Evolutionary conservation across 2,329 filamentous ascomycete genomes (phyloP).

Genomic region (Sphaerostilbella broomeana): DNA sequence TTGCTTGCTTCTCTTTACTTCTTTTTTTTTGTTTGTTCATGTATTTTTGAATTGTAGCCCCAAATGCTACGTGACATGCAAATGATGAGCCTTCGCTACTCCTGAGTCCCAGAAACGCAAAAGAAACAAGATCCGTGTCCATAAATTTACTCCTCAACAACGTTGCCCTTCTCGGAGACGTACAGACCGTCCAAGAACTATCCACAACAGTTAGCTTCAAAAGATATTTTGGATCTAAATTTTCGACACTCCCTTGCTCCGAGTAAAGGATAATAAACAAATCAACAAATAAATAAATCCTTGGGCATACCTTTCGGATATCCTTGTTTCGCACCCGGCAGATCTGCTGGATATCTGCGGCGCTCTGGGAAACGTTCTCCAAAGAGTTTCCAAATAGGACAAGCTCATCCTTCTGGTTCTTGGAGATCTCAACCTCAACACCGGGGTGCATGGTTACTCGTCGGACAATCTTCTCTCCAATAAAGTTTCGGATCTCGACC

Average conservation of each 20-base stretch:
- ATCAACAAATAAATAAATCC: no score
- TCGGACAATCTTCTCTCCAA: slow-evolving; percentile 99
- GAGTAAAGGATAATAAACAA: no score
- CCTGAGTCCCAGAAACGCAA: slow-evolving; percentile 57
- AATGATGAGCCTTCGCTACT: slow-evolving; percentile 57
- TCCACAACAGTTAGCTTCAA: slow-evolving; percentile 17
- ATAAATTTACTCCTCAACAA: slow-evolving; percentile 60
- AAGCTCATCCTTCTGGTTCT: slow-evolving; percentile 96
- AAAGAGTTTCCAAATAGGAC: slow-evolving; percentile 88
- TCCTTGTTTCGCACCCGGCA: slow-evolving; percentile 99
- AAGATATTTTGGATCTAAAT: background rate
- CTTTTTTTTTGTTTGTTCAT: slow-evolving; percentile 22
- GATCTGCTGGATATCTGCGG: slow-evolving; percentile 99
- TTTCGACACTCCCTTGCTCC: no score
- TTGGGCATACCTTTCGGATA: slow-evolving; percentile 98
- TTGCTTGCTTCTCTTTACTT: slow-evolving; percentile 29
- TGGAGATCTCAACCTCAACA: slow-evolving; percentile 84
- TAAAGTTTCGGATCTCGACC: slow-evolving; percentile 99
- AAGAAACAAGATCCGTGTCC: slow-evolving; percentile 42
- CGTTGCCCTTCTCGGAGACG: slow-evolving; percentile 97
- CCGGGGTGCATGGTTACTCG: slow-evolving; percentile 81
- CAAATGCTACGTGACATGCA: slow-evolving; percentile 54
- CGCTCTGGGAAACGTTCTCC: slow-evolving; percentile 95
- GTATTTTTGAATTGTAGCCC: slow-evolving; percentile 31
- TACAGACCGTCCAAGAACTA: slow-evolving; percentile 99